Evolutionary conservation across 208 protist genomes (phyloP), one percentile per base, ranked within the genome.

Genomic region (Herpetomonas tarakana): DNA sequence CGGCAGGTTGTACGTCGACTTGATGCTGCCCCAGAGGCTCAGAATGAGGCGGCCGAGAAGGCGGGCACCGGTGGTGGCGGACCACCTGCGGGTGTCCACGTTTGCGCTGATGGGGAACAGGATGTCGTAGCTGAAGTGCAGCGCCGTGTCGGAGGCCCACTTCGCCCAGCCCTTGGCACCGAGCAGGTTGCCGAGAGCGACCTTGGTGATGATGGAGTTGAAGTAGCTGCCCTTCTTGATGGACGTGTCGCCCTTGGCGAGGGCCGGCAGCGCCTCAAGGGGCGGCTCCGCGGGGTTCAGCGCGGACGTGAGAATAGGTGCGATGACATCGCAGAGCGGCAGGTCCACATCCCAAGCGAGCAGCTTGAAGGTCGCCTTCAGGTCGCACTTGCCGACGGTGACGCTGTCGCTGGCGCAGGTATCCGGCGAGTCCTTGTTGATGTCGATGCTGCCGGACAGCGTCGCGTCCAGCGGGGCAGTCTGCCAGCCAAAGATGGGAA

Each of bases 201-300:
- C 24, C 6, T 19, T 24, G n/a, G 14, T 4, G 51, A 29, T 16
- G 27, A 55, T 3, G 51, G 51, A 29, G 9, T 55, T 55, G 28
- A 55, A 55, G 28, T 25, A 38, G 28, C 14, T 19, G 28, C 24
- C 51, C 51, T 24, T 55, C 51, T 29, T 55, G 16, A 55, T 22
- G 6, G 51, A 55, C 14, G 28, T 6, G 9, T 7, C 51, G 25
- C 51, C 51, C 51, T 29, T 55, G 21, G 11, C 51, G 24, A 55
- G 51, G 11, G 51, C 6, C 51, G 51, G 44, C 9, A 49, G 44
- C 6, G 44, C 16, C 44, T 11, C 19, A 4, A 49, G 44, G 11
- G 44, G 44, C 4, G 44, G 44, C 16, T 22, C 19, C 3, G 44
- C 16, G 16, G 44, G 44, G 16, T 24, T 49, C 44, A 49, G 44